Evolutionary conservation across 306 rosid genomes (phyloP).

Genomic region (Prunus persica): Prunus_persica_NCBIv2 NC_034014.1:26290001-26290500

Average conservation of each 20-base stretch:
- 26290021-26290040: conserved; percentile 19
- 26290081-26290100: neutral
- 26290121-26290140: too few species aligned
- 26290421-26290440: neutral
- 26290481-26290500: too few species aligned
- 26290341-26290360: neutral
- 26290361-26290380: neutral
- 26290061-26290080: conserved; percentile 21
- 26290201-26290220: too few species aligned
- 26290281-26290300: neutral
- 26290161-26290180: too few species aligned
- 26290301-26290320: conserved; percentile 23
- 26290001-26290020: conserved; percentile 25
- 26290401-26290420: neutral
- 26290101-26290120: neutral
- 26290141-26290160: too few species aligned
- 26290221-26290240: conserved; percentile 10
- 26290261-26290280: conserved; percentile 22
- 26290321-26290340: neutral
- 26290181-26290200: too few species aligned
- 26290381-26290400: neutral
- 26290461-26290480: neutral
- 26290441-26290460: neutral
- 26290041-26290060: conserved; percentile 28
- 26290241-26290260: conserved; percentile 2